Base-by-base conservation (phyloP, 2,329 filamentous ascomycete genomes). In the Cryphonectria carpinicola region DNA sequence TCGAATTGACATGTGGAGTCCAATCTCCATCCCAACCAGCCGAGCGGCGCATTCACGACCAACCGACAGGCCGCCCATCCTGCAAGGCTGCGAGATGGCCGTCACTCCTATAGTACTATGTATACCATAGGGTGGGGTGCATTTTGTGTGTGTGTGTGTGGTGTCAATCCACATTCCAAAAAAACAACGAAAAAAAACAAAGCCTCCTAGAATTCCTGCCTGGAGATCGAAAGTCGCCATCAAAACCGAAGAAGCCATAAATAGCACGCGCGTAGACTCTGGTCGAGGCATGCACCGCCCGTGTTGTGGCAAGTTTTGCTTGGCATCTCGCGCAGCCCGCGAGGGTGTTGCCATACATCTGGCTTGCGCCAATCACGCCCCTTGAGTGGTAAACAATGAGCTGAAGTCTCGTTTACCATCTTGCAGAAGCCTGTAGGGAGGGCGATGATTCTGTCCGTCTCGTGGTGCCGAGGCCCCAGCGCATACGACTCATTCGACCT, bases 1-100 rank as follows among this genome's bases (percentile, higher is more conserved):
- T 65, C 49, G 69, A 46, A 62, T 61, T 25, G 61, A 54, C 58
- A 39, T 37, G 58, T 61, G 58, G 58, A 39, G 58, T n/a, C 58
- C 8, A 61, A 61, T 61, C 35, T 61, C 58, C 58, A 61, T 61
- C 58, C 19, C 10, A 58, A 5, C 54, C 25, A 11, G 54, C 54
- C 54, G 54, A 58, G 54, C 54, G 28, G 54, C 54, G 13, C 14
- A 32, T 32, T 25, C 28, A 17, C 32, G 54, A 58, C 28, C 25
- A 56, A 28, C 54, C 54, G 54, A 58, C 54, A 58, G 25, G 54
- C 54, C 54, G 54, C 54, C 54, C 54, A 32, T 32, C 54, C 54
- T 58, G 54, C 54, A 14, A 58, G 54, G 54, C 54, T 58, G 54
- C 54, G 54, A 58, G 28, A 32, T 35, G 54, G 22, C 46, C 46